Base-by-base conservation (phyloP, 352 stramenopile species). In the Pythium grandisporangium region DNA sequence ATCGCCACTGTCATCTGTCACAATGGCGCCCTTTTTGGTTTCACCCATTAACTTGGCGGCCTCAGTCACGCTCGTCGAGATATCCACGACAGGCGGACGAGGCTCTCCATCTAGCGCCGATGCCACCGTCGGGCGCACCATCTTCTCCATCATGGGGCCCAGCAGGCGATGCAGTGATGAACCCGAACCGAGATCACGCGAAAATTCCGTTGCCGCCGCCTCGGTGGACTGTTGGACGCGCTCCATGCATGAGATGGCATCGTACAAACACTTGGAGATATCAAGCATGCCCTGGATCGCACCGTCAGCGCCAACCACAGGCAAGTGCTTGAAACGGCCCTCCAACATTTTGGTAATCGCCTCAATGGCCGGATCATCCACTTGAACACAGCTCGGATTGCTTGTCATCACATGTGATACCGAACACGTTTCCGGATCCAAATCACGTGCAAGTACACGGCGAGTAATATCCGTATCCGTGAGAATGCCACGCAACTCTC, bases 331-430 rank as follows among this genome's bases (percentile, higher is more conserved):
- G 51, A 93, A 93, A 10, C 76, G 75, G 7, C 80, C 80, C 56
- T 92, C 75, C 4, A 93, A 64, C 82, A 95, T 95, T 54, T 90
- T 86, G 0, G 79, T 93, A 38, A 95, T 87, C 14, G 82, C 80
- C 50, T 93, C 75, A 21, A 89, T 89, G 0, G 82, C 82, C 23
- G 68, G 78, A 39, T 95, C 82, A 12, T 89, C 75, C 49, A 73
- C 77, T 22, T 64, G 74, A 30, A 93, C 80, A 26, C 76, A 93
- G 27, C 58, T 82, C 19, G 82, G 82, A 37, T 85, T 84, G 11
- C 54, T 75, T 3, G 82, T 95, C 82, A 95, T 95, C 13, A 92
- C 80, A 1, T 75, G 75, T 4, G 75, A 65, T 6, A 95, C 80
- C 0, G 72, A 74, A 42, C 75, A 90, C 7, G 66, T 78, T 21